Percentiles rank a stretch among this genome's conserved stretches.
Conservation (phyloP, 1,284 basidiomycete genomes). For the Athelia sp. region DNA sequence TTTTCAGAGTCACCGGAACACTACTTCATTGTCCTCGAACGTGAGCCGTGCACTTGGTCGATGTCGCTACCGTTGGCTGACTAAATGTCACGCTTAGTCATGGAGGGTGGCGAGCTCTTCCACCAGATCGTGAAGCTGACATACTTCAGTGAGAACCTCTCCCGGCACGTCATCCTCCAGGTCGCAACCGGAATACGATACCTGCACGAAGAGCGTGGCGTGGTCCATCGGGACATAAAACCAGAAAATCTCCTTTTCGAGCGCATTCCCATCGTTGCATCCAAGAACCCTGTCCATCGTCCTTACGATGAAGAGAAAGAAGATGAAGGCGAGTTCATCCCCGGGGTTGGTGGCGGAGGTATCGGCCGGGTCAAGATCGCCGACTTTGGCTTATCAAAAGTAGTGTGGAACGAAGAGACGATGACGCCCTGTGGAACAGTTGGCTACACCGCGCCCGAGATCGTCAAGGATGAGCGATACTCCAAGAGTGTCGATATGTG, state of each 20-base stretch:
- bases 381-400: constrained; percentile 97
- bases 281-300: constrained; percentile 68
- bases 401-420: constrained; percentile 98
- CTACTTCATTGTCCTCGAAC: constrained; percentile 93
- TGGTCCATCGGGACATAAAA: constrained; percentile 99
- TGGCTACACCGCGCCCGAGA: constrained; percentile 98
- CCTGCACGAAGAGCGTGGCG: constrained; percentile 96
- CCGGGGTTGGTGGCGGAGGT: constrained; percentile 91
- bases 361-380: constrained; percentile 99
- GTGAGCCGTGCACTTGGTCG: constrained; percentile 39
- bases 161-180: constrained; percentile 95
- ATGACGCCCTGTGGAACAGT: constrained; percentile 99
- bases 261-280: constrained; percentile 89
- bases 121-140: constrained; percentile 99
- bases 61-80: constrained; percentile 7
- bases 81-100: constrained; percentile 45
- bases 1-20: constrained; percentile 92
- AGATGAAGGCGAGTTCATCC: constrained; percentile 95
- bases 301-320: constrained; percentile 99
- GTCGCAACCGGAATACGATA: constrained; percentile 95
- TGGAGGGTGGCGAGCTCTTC: constrained; percentile 98
- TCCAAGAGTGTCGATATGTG: constrained; percentile 99
- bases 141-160: constrained; percentile 94
- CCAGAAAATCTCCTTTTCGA: constrained; percentile 98
- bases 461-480: constrained; percentile 99